These are phyloP conservation scores for Gamsiella multidivaricata DNA, from an alignment of 192 early-diverging fungal genomes.

Conservation along the genomic window DNA sequence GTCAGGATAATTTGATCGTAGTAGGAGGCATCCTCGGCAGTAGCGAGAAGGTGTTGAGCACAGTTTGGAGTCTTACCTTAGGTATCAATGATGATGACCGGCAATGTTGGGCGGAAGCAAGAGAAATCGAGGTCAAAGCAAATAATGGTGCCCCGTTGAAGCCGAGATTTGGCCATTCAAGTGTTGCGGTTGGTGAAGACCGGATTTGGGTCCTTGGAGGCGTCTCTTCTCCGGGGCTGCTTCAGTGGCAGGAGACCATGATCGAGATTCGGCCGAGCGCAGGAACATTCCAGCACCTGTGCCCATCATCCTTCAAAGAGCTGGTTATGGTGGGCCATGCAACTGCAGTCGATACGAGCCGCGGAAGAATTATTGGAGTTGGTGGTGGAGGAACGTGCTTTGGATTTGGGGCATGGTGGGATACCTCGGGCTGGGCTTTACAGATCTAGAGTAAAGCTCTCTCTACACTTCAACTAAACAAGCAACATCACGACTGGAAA, in stretches of 20 bases:
- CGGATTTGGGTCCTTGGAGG: conserved; percentile 43
- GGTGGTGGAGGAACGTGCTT: conserved; percentile 53
- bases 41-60: conserved; percentile 30
- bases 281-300: conserved; percentile 16
- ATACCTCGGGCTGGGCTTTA: conserved; percentile 33
- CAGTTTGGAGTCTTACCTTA: conserved; percentile 14
- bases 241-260: conserved; percentile 45
- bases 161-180: conserved; percentile 46
- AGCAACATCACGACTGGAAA: neutral
- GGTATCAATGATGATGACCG: conserved; percentile 4
- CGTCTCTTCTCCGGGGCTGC: conserved; percentile 37
- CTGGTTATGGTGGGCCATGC: conserved; percentile 51
- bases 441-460: conserved; percentile 2
- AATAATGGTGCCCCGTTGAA: conserved; percentile 2
- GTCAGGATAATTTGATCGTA: conserved; percentile 14
- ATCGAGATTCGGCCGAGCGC: conserved; percentile 25
- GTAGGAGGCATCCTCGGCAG: conserved; percentile 37
- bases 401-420: conserved; percentile 52
- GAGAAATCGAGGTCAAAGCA: conserved; percentile 7
- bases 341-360: conserved; percentile 18
- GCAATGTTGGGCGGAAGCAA: conserved; percentile 8
- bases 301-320: conserved; percentile 30
- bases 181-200: conserved; percentile 17
- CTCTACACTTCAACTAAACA: too few species aligned
- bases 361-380: conserved; percentile 31